Conservation (phyloP, 495 filamentous ascomycete species). For the Lentithecium fluviatile region DNA sequence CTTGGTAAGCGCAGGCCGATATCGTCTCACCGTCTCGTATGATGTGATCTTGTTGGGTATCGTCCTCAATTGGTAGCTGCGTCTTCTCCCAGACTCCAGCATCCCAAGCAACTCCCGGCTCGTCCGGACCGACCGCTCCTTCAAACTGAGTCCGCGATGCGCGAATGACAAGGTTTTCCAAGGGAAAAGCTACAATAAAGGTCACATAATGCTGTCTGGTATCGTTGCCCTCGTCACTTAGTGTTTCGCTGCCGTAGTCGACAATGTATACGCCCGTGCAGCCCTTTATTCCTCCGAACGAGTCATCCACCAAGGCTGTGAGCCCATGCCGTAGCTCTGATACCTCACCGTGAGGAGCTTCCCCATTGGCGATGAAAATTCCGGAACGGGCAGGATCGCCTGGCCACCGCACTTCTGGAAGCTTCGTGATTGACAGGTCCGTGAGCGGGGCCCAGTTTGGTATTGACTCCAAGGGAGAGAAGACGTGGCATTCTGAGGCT, state of each 20-base stretch:
- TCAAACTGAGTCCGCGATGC: not conserved
- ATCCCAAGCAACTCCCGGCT: not conserved
- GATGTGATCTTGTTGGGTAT: slow-evolving; percentile 21
- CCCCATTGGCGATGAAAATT: slow-evolving; percentile 40
- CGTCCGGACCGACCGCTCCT: not conserved
- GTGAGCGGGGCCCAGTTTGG: slow-evolving; percentile 81
- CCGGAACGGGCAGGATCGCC: slow-evolving; percentile 17
- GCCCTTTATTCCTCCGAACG: slow-evolving; percentile 10
- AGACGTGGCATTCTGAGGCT: slow-evolving; percentile 30
- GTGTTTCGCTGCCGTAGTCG: slow-evolving; percentile 8
- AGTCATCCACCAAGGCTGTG: slow-evolving; percentile 28
- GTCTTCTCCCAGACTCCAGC: slow-evolving; percentile 12
- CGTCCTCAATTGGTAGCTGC: slow-evolving; percentile 11
- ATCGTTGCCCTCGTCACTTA: not conserved
- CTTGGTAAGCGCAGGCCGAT: slow-evolving; percentile 14
- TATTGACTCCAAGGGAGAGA: slow-evolving; percentile 57
- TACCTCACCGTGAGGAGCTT: slow-evolving; percentile 39
- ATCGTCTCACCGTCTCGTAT: slow-evolving; percentile 33
- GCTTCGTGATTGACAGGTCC: slow-evolving; percentile 57
- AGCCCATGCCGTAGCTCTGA: slow-evolving; percentile 39
- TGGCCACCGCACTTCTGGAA: slow-evolving; percentile 11
- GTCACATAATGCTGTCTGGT: slow-evolving; percentile 7
- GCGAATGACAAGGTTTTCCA: slow-evolving; percentile 15
- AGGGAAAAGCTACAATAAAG: slow-evolving; percentile 21
- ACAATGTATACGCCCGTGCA: slow-evolving; percentile 37